phyloP scores from a whole-genome alignment of 2,329 filamentous ascomycete species.

The Stagonosporopsis rhizophila region DNA sequence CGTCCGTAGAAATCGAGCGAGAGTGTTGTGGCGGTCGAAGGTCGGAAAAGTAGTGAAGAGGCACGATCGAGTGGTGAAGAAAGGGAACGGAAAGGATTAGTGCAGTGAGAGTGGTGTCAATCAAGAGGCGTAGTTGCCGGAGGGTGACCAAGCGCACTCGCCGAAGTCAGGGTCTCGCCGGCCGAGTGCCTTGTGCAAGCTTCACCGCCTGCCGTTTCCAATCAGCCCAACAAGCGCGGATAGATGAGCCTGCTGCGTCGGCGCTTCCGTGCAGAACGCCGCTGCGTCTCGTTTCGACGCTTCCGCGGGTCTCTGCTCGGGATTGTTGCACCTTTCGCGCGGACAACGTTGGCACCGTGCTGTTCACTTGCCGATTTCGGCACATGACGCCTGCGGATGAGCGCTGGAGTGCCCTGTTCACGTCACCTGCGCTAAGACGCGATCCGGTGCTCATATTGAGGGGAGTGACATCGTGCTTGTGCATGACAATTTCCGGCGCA shows the following conservation, averaged over 20 bases:
- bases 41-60: constrained; percentile 12
- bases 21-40: background rate
- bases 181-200: constrained; percentile 24
- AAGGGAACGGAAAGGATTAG: constrained; percentile 14
- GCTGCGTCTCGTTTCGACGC: constrained; percentile 5
- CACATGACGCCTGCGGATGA: constrained; percentile 12
- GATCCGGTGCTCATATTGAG: constrained; percentile 8
- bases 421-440: constrained; percentile 19
- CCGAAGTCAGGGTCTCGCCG: constrained; percentile 27
- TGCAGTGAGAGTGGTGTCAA: constrained; percentile 13
- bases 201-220: constrained; percentile 28
- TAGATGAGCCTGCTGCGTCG: constrained; percentile 2
- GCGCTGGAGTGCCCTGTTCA: constrained; percentile 7
- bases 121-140: constrained; percentile 12
- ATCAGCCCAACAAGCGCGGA: constrained; percentile 12
- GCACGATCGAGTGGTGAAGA: constrained; percentile 17
- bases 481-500: background rate
- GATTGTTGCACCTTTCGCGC: constrained; percentile 10
- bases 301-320: constrained; percentile 5
- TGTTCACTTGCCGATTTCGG: constrained; percentile 11
- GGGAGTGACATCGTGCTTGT: constrained; percentile 1
- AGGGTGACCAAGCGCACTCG: constrained; percentile 31
- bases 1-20: background rate
- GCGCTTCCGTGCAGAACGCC: constrained; percentile 13
- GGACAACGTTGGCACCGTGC: background rate